Evolutionary conservation across 169 alveolate genomes (phyloP), one percentile per base, ranked within the genome.

Genomic region (Eimeria acervulina): DNA sequence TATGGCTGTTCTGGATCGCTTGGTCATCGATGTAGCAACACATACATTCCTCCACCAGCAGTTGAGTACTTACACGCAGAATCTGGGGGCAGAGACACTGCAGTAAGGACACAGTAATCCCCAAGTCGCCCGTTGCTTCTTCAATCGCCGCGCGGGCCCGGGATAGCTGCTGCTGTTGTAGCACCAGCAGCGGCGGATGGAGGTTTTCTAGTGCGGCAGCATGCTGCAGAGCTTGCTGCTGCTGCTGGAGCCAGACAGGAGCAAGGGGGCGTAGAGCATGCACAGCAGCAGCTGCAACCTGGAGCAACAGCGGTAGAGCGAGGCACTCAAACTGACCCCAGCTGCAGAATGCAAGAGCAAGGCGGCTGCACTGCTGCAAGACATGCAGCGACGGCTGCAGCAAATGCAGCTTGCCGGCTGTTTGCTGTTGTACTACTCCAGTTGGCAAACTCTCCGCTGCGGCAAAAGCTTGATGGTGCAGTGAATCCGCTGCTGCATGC

Each of bases 141-240:
- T 87, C 93, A 38, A 87, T 87, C 31, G 93, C 93, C 38, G 93
- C 93, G 38, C 93, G 93, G 17, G 80, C 93, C 31, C 93, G 93
- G 23, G 93, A 87, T 15, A 87, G 93, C 83, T 61, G 78, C 83
- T 87, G 93, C 93, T 87, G 93, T 42, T 87, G 93, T 51, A 61
- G 93, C 63, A 87, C 93, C 68, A 87, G 83, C 59, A 59, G 59
- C 38, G 93, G 93, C 59, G 93, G 93, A 63, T 87, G 83, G 31
- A 36, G 10, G 47, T 51, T 83, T 87, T 28, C 81, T 23, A 66
- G 17, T 12, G 93, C 81, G 36, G 81, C 83, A 19, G 78, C 66
- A 23, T 87, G 81, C 66, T 38, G 80, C 66, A 63, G 66, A 23
- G 78, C 52, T 61, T 87, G 78, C 74, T 83, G 76, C 63, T 87